Percentiles rank a stretch among this genome's conserved stretches.
Evolutionary conservation across 1,284 basidiomycete genomes (phyloP).

Genomic region (Polyporus tsugae): DNA sequence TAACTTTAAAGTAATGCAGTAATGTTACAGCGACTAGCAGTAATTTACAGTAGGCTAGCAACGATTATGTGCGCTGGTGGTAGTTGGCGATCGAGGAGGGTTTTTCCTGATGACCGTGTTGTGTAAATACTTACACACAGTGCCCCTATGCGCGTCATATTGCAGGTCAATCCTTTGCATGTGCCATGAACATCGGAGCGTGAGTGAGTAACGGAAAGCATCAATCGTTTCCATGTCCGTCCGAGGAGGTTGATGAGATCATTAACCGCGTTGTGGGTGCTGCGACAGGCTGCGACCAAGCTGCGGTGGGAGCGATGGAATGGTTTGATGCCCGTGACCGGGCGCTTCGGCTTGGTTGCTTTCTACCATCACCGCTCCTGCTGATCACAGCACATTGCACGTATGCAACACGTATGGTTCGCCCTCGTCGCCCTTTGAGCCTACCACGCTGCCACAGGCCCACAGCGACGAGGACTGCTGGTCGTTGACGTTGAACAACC

Average conservation of each 20-base stretch:
- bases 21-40: too few relatives aligned
- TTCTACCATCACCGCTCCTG: neutral
- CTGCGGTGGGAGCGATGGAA: neutral
- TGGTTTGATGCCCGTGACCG: neutral
- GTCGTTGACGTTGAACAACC: neutral
- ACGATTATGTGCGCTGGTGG: too few relatives aligned
- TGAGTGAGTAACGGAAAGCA: neutral
- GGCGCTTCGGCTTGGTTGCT: neutral
- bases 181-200: neutral
- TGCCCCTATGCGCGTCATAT: slow-evolving; percentile 3
- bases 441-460: neutral
- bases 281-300: neutral
- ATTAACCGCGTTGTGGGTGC: neutral
- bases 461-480: neutral
- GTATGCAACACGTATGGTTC: too few relatives aligned
- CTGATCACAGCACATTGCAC: neutral
- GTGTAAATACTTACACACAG: slow-evolving; percentile 8
- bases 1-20: too few relatives aligned
- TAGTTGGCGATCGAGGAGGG: too few relatives aligned
- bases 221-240: neutral
- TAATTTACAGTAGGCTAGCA: too few relatives aligned
- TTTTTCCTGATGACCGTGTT: too few relatives aligned
- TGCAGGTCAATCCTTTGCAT: neutral
- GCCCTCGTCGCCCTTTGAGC: neutral
- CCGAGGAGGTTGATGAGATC: too few relatives aligned